phyloP scores from a whole-genome alignment of 75 land plant genomes.

The Pinus taeda region DNA sequence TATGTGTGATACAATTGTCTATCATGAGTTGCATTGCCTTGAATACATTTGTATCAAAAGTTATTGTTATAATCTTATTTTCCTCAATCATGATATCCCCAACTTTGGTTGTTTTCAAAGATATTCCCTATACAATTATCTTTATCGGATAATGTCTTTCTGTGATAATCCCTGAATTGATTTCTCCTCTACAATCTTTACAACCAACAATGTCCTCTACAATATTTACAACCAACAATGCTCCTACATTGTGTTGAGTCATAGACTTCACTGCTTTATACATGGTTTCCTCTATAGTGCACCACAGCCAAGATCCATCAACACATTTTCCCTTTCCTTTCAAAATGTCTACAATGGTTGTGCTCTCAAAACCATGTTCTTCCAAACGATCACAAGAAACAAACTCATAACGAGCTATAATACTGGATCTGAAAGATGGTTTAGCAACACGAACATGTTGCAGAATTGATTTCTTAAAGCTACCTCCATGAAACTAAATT shows the following conservation, averaged over 20 bases:
- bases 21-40: neutral
- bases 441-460: constrained; percentile 28
- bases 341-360: constrained; percentile 76
- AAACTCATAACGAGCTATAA: constrained; percentile 36
- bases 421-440: constrained; percentile 22
- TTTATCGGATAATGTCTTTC: constrained; percentile 75
- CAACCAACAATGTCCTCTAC: too few species aligned
- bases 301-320: constrained; percentile 98
- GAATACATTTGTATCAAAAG: constrained; percentile 82
- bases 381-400: constrained; percentile 52
- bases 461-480: too few species aligned
- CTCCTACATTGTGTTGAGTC: constrained; percentile 97
- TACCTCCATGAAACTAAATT: too few species aligned
- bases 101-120: constrained; percentile 92
- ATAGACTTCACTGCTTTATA: constrained; percentile 96
- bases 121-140: constrained; percentile 96
- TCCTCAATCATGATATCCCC: constrained; percentile 99
- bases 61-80: constrained; percentile 96
- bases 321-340: constrained; percentile 81
- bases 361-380: constrained; percentile 92
- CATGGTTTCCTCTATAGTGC: constrained; percentile 81
- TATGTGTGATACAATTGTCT: constrained; percentile 98
- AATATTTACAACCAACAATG: too few species aligned
- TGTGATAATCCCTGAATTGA: too few species aligned
- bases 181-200: too few species aligned